Evolutionary conservation across 768 basidiomycete species (phyloP), one percentile per base, ranked within the genome.

Genomic region (Suillus variegatus): DNA sequence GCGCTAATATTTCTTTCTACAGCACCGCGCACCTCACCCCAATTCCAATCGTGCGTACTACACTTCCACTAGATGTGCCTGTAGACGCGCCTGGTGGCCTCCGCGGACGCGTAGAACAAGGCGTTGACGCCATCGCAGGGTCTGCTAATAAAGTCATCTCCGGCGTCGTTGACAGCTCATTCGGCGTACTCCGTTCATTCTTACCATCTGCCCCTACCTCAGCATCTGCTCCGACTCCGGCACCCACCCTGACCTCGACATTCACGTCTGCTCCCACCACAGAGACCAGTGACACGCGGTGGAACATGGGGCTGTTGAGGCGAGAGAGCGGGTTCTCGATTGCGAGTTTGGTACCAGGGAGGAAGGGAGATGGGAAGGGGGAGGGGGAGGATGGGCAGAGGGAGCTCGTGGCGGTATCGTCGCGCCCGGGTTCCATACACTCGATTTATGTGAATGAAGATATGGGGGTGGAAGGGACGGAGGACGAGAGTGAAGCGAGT

Each of bases 131-230:
- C 0, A 86, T 95, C 46, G 86, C 91, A 0, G 93, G 87, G n/a
- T 90, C 91, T 0, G 95, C 95, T 20, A 88, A 87, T 74, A 87
- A 88, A 64, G 87, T 90, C 56, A 77, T 94, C 61, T 88, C 84
- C 6, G 95, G 93, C 28, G 94, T 97, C 61, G 91, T 97, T 57
- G 95, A 97, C 73, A 87, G 93, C 0, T 93, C 92, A 3, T 95
- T 96, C 76, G 92, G 93, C 20, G 92, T 95, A 67, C 81, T 97
- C 18, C 85, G 93, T 20, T 89, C 93, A 5, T 80, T 95, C 51
- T 82, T 96, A 62, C 94, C 85, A 0, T 81, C 81, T 13, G 73
- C 76, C 32, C 69, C 68, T 64, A 13, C 68, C 68, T 25, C 66
- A 65, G 36, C 61, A 65, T 35, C 70, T 67, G 58, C 65, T 62